Conservation (phyloP, 2,329 filamentous ascomycete genomes). For the Cladosporium sp. region DNA sequence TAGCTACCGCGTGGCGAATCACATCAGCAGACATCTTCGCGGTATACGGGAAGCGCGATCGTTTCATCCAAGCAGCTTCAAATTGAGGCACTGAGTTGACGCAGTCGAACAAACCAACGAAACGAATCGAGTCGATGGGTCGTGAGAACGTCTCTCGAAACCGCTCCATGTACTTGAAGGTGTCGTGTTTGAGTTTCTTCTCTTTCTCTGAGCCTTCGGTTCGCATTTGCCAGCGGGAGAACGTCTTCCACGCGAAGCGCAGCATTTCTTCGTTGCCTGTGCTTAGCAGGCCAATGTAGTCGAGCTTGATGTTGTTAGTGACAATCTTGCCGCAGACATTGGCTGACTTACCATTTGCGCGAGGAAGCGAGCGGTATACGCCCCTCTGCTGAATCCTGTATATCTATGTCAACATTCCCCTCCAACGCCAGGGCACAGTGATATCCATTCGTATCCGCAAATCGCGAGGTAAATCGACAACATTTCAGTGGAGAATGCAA, state of each 20-base stretch:
- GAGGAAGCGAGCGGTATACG: constrained; percentile 41
- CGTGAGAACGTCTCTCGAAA: constrained; percentile 79
- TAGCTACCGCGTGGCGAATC: constrained; percentile 66
- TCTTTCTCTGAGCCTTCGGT: constrained; percentile 40
- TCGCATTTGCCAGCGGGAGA: constrained; percentile 67
- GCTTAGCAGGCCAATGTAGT: constrained; percentile 73
- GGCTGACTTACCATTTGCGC: constrained; percentile 50
- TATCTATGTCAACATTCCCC: background rate
- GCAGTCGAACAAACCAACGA: constrained; percentile 67
- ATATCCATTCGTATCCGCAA: too few relatives aligned
- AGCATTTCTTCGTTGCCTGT: constrained; percentile 85
- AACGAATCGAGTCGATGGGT: constrained; percentile 68
- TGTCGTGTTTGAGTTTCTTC: constrained; percentile 50
- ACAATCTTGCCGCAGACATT: background rate
- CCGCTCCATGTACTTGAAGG: constrained; percentile 71
- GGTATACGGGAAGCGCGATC: constrained; percentile 70
- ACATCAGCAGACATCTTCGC: constrained; percentile 53
- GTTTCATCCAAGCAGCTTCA: constrained; percentile 71
- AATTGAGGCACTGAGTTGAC: constrained; percentile 54
- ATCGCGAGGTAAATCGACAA: too few relatives aligned
- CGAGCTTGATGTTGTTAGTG: constrained; percentile 57
- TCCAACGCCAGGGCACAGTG: too few relatives aligned
- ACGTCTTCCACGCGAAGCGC: constrained; percentile 78
- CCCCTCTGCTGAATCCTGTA: constrained; percentile 30
- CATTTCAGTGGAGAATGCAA: too few relatives aligned